Evolutionary conservation across 129 eudicot species (phyloP), one percentile per base, ranked within the genome.

Genomic region (Tagetes erecta): DNA sequence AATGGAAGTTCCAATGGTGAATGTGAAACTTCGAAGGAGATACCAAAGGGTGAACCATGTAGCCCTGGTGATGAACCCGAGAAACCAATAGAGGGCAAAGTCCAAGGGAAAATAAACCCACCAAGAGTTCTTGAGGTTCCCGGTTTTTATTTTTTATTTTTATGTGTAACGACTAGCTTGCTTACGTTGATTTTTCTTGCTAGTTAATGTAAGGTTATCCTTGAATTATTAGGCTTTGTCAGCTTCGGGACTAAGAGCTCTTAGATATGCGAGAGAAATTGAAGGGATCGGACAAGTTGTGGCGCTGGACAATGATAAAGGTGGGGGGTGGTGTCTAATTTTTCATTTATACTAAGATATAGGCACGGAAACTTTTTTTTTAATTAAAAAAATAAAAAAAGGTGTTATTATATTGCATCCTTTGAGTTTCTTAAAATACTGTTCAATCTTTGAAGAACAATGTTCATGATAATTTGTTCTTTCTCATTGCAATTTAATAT

Each of bases 91-190:
- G 91, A 80, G 78, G 87, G 78, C 37, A 87, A 82, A 81, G 76
- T 56, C 83, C 87, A 68, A 12, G 58, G 72, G 41, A 94, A 88
- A 88, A 69, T 86, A 39, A 91, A 91, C 80, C 97, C 99, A 40
- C 90, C 99, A 34, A 87, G 91, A 83, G 99, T 94, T 69, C 92
- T 94, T 64, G 97, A 94, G 99, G 99, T 94, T 74, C 41, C 65
- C 37, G 67, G 41, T 27, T 75, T 11, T 50, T 71, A 6, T 42
- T 60, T 27, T 13, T 49, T 70, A 55, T 49, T 27, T 20, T 59
- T 8, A 34, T 10, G 0, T 56, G 62, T 2, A 2, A 52, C 6
- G 5, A 46, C 36, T 67, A 41, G 63, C 36, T 46, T 74, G 34
- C 4, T 40, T 59, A 62, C 35, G 11, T 31, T 47, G 51, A 53